phyloP scores from a whole-genome alignment of 495 filamentous ascomycete genomes.

The Aspergillus bertholletiae region DNA sequence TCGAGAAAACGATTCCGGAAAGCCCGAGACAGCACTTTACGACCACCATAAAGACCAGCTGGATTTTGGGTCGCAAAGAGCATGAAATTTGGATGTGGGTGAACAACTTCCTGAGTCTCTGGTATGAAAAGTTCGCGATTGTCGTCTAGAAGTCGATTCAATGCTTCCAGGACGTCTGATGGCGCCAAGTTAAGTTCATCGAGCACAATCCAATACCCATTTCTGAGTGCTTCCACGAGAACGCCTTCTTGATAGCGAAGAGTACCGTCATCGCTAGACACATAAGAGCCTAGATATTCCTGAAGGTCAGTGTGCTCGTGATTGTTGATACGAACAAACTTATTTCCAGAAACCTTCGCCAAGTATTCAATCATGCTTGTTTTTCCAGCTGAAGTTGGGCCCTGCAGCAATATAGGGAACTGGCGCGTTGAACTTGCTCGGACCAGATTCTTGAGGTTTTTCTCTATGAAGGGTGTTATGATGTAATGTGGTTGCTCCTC shows the following conservation, averaged over 20 bases:
- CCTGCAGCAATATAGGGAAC: conserved; percentile 95
- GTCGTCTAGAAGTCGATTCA: conserved; percentile 93
- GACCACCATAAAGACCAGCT: conserved; percentile 88
- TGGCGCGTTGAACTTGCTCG: conserved; percentile 85
- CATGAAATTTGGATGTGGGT: conserved; percentile 93
- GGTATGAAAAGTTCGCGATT: conserved; percentile 97
- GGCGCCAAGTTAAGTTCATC: conserved; percentile 96
- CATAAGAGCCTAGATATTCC: conserved; percentile 93
- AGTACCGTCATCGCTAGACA: conserved; percentile 79
- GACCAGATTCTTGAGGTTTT: conserved; percentile 90
- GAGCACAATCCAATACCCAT: conserved; percentile 96
- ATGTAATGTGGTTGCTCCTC: conserved; percentile 88
- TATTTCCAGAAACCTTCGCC: conserved; percentile 91
- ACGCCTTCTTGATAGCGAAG: conserved; percentile 90
- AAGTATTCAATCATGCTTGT: conserved; percentile 99
- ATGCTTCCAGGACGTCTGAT: conserved; percentile 90
- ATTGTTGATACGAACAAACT: conserved; percentile 98
- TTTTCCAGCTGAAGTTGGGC: conserved; percentile 94
- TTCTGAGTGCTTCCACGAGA: conserved; percentile 84
- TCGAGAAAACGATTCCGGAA: conserved; percentile 97
- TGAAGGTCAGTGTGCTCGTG: conserved; percentile 98
- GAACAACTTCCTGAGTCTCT: conserved; percentile 91
- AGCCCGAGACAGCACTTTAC: conserved; percentile 87
- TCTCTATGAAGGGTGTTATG: conserved; percentile 89
- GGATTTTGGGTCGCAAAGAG: conserved; percentile 99